Conservation (phyloP, 352 stramenopile genomes). For the Phytophthora pseudosyringae region DNA sequence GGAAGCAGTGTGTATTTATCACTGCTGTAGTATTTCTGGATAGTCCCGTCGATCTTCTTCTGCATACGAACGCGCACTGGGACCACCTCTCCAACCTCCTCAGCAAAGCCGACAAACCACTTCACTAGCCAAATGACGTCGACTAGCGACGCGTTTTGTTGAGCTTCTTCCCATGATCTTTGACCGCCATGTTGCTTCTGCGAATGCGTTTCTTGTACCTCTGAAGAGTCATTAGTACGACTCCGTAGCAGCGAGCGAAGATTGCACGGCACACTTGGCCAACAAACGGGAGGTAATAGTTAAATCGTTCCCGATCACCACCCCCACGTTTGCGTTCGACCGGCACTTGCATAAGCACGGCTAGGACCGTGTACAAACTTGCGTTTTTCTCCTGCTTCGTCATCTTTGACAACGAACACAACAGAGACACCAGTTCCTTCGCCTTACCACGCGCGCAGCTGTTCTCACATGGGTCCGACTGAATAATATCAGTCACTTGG, state of each 20-base stretch:
- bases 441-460: not conserved
- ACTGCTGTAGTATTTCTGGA: conserved; percentile 11
- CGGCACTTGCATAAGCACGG: conserved; percentile 15
- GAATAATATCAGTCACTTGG: too few species aligned
- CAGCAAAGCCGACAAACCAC: conserved; percentile 13
- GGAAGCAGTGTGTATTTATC: conserved; percentile 16
- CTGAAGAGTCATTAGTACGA: conserved; percentile 3
- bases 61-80: conserved; percentile 10
- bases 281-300: conserved; percentile 15
- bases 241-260: conserved; percentile 7
- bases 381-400: not conserved
- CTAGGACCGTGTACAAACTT: conserved; percentile 7
- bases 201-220: conserved; percentile 13
- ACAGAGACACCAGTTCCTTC: not conserved
- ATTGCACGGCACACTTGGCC: conserved; percentile 3
- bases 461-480: conserved; percentile 4
- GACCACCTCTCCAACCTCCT: conserved; percentile 14
- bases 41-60: not conserved
- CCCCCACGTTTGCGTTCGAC: not conserved
- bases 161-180: conserved; percentile 6
- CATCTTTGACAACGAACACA: conserved; percentile 14
- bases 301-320: conserved; percentile 6
- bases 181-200: conserved; percentile 1
- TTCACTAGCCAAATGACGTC: conserved; percentile 15
- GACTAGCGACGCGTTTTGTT: conserved; percentile 13